Percentiles rank a stretch among this genome's conserved stretches.
Evolutionary conservation across 257 asterid species (phyloP).

Genomic region (Scutellaria barbata): DNA sequence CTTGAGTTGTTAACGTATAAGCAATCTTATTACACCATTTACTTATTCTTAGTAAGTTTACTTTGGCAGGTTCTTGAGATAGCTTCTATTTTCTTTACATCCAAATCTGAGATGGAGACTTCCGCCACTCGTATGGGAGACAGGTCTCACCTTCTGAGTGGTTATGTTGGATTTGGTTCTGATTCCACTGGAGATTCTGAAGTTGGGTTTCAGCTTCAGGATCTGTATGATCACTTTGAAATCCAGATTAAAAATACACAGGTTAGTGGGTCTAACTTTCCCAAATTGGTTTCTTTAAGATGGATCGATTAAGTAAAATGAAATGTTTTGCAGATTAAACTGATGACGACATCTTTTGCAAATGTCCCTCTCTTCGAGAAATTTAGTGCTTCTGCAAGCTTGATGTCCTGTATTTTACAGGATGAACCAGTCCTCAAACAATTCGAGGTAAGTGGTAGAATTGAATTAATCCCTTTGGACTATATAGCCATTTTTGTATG

Average conservation of each 20-base stretch:
- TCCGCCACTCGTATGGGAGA: constrained; percentile 43
- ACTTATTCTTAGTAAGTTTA: constrained; percentile 30
- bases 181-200: constrained; percentile 40
- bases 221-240: constrained; percentile 70
- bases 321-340: constrained; percentile 60
- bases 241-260: constrained; percentile 62
- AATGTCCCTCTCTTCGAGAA: constrained; percentile 61
- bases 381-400: constrained; percentile 55
- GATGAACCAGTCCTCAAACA: constrained; percentile 70
- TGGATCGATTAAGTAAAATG: constrained; percentile 24
- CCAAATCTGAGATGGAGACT: constrained; percentile 52
- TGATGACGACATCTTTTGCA: constrained; percentile 53
- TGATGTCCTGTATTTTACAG: constrained; percentile 65
- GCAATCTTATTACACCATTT: constrained; percentile 24
- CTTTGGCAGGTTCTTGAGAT: constrained; percentile 71
- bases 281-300: constrained; percentile 23
- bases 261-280: constrained; percentile 53
- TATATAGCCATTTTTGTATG: constrained; percentile 26
- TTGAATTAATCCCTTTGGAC: constrained; percentile 20
- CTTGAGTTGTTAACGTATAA: constrained; percentile 20
- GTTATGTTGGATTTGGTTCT: constrained; percentile 38
- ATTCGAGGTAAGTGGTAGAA: constrained; percentile 60
- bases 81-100: constrained; percentile 58
- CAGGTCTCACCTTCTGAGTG: constrained; percentile 40
- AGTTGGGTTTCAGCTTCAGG: constrained; percentile 57